Conservation (phyloP, 1,284 basidiomycete genomes). For the Moniliella sp. region DNA sequence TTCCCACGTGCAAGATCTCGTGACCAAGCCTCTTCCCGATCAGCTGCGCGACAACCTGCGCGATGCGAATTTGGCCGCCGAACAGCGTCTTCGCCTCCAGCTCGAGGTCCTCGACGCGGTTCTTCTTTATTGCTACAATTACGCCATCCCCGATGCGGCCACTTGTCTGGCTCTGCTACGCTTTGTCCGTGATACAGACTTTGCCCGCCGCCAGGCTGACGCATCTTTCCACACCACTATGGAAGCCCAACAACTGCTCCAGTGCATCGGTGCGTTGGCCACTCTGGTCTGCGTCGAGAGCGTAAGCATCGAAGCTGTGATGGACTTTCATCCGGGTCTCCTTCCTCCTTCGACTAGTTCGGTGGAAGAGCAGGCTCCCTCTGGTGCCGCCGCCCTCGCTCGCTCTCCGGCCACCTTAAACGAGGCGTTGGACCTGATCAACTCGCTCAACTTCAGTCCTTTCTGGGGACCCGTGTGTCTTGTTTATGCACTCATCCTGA, state of each 20-base stretch:
- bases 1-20: background rate
- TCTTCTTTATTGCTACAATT: slow-evolving; percentile 66
- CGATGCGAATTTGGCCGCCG: slow-evolving; percentile 50
- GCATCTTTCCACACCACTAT: slow-evolving; percentile 48
- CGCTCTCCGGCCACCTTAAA: background rate
- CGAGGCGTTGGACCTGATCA: background rate
- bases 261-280: slow-evolving; percentile 53
- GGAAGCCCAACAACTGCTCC: slow-evolving; percentile 42
- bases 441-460: background rate
- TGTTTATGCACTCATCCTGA: background rate
- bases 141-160: slow-evolving; percentile 45
- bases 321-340: slow-evolving; percentile 37
- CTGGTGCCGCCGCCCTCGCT: background rate
- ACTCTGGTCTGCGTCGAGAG: slow-evolving; percentile 56
- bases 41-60: slow-evolving; percentile 42
- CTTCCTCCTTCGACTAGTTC: too few relatives aligned
- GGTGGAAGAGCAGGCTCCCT: background rate
- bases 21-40: too few relatives aligned
- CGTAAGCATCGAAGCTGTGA: slow-evolving; percentile 53
- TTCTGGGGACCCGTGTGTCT: background rate
- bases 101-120: slow-evolving; percentile 56
- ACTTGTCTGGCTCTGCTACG: slow-evolving; percentile 47
- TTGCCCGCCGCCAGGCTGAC: slow-evolving; percentile 51
- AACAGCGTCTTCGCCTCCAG: slow-evolving; percentile 57
- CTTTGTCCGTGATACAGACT: slow-evolving; percentile 45